phyloP scores from a whole-genome alignment of 441 rosid genomes.

The Adansonia madagascariensis region DNA sequence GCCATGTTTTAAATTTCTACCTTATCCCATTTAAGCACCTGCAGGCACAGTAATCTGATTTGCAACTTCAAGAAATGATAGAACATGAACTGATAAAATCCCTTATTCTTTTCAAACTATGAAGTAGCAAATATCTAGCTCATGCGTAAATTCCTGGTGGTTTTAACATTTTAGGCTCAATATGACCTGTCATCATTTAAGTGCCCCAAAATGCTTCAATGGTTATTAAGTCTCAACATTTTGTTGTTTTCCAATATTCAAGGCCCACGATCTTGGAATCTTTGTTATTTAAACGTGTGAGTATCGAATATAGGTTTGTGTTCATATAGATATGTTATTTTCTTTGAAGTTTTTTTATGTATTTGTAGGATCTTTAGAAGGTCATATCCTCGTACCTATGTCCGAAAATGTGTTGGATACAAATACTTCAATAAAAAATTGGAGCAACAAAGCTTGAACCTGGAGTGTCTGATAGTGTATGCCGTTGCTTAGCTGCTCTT shows the following conservation, averaged over 20 bases:
- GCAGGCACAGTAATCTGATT: not conserved
- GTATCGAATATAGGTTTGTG: too few relatives aligned
- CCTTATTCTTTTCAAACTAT: not conserved
- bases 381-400: too few relatives aligned
- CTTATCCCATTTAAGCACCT: constrained; percentile 18
- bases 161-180: not conserved
- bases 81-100: not conserved
- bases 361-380: too few relatives aligned
- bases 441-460: not conserved
- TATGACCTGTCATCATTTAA: not conserved
- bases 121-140: not conserved
- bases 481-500: not conserved
- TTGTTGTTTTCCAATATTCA: not conserved
- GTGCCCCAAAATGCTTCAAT: not conserved
- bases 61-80: not conserved
- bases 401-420: too few relatives aligned
- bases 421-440: too few relatives aligned
- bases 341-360: too few relatives aligned
- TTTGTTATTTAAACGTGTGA: too few relatives aligned
- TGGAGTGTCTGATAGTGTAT: not conserved
- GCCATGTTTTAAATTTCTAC: constrained; percentile 15
- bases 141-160: not conserved
- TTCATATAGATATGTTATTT: too few relatives aligned
- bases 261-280: not conserved
- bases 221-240: not conserved